phyloP scores from a whole-genome alignment of 768 basidiomycete species.

The Leccinum variicolor region DNA sequence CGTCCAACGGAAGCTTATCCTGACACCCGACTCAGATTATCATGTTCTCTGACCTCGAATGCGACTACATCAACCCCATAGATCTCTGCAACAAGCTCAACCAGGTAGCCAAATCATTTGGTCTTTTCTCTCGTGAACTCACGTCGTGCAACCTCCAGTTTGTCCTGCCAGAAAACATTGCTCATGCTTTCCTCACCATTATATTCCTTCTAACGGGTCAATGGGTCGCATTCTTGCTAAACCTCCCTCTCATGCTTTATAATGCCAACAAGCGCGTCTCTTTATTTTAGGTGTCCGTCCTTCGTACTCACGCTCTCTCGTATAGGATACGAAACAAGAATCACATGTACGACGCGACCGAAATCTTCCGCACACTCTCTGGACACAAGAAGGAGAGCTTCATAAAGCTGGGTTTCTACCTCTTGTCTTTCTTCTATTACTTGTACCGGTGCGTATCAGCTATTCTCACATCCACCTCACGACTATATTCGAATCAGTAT shows the following conservation, averaged over 20 bases:
- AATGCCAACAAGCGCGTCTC: slow-evolving; percentile 89
- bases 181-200: slow-evolving; percentile 86
- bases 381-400: slow-evolving; percentile 97
- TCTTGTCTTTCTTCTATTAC: slow-evolving; percentile 90
- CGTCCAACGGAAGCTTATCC: not conserved
- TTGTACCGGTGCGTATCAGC: slow-evolving; percentile 68
- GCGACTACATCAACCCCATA: slow-evolving; percentile 99
- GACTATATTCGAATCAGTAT: slow-evolving; percentile 47
- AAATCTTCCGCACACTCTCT: slow-evolving; percentile 94
- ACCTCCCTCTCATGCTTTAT: slow-evolving; percentile 82
- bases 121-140: not conserved
- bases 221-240: slow-evolving; percentile 91
- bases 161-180: slow-evolving; percentile 93
- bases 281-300: not conserved
- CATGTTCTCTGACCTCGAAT: slow-evolving; percentile 99
- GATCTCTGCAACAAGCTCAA: slow-evolving; percentile 99
- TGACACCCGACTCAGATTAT: slow-evolving; percentile 67
- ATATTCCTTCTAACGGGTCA: slow-evolving; percentile 95
- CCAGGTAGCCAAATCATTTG: slow-evolving; percentile 53
- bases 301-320: not conserved
- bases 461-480: not conserved
- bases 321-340: slow-evolving; percentile 84
- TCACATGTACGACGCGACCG: slow-evolving; percentile 99
- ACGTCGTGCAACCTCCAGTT: slow-evolving; percentile 54
- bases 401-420: slow-evolving; percentile 91